phyloP scores from a whole-genome alignment of 129 eudicot species.

The Scalesia atractyloides region DNA sequence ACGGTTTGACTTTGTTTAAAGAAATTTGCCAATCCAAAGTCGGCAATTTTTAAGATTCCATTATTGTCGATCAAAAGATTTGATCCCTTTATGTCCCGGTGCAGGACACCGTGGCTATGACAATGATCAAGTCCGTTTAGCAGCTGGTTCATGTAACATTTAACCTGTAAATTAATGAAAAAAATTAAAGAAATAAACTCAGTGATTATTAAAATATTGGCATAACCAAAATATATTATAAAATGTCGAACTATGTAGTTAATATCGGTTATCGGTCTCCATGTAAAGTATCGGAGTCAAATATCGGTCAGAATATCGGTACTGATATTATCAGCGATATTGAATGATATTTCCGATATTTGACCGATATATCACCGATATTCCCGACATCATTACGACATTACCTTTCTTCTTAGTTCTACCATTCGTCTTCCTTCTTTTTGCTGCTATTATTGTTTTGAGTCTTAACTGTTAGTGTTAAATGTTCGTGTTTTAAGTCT shows the following conservation, averaged over 20 bases:
- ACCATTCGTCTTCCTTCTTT: too few relatives aligned
- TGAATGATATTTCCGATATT: too few relatives aligned
- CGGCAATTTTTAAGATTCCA: constrained; percentile 86
- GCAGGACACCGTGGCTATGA: constrained; percentile 75
- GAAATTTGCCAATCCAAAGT: constrained; percentile 78
- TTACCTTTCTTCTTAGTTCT: too few relatives aligned
- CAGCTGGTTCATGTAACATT: constrained; percentile 85
- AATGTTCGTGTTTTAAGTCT: too few relatives aligned
- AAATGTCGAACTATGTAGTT: background rate
- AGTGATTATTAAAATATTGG: background rate
- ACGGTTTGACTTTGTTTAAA: constrained; percentile 45
- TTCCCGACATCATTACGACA: too few relatives aligned
- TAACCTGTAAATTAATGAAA: constrained; percentile 42
- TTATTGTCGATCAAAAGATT: constrained; percentile 70
- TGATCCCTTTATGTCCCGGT: constrained; percentile 93
- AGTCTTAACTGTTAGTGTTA: too few relatives aligned
- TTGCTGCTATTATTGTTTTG: too few relatives aligned
- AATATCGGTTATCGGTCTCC: too few relatives aligned
- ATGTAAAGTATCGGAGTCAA: too few relatives aligned
- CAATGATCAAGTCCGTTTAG: constrained; percentile 83
- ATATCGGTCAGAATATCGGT: too few relatives aligned
- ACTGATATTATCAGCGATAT: too few relatives aligned
- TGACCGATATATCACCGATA: too few relatives aligned
- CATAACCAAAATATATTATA: background rate
- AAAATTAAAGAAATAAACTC: background rate